Base-by-base conservation (phyloP, 768 basidiomycete species). In the Lyophyllum semitale region DNA sequence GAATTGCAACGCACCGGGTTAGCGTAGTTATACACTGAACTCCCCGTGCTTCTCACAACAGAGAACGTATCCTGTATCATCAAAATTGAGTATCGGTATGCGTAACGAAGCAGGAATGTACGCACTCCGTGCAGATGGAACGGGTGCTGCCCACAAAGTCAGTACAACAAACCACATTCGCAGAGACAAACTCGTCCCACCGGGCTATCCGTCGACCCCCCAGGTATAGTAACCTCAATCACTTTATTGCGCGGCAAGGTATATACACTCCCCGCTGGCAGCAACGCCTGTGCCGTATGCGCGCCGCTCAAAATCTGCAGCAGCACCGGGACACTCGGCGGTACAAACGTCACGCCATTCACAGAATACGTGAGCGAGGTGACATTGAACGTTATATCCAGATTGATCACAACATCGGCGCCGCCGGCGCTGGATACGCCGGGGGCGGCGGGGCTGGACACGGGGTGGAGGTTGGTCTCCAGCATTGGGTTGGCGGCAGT, bases 221-320 rank as follows among this genome's bases (percentile, higher is more conserved):
- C 74, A 11, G 74, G 74, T 32, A 83, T 73, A 13, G 67, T 66
- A 15, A 82, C 55, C 58, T 83, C 78, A 20, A 83, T 58, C 60
- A 76, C 66, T 47, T 71, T 70, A 58, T 83, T 78, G 8, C 65
- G 68, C 0, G 80, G 78, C 17, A 87, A 67, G 8, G 68, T 58
- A 58, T 79, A 81, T 7, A 85, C 71, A 18, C 71, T 69, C 5
- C 79, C 79, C 1, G 64, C 30, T 0, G 75, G 85, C 26, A 85
- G 67, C 17, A 87, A 69, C 1, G 80, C 72, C 18, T 71, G 62
- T 0, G 84, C 74, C 17, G 72, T 69, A 30, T 67, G 68, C 5
- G 78, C 77, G 0, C 85, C 85, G 47, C 79, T 84, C 32, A 87
- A 62, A 35, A 85, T 80, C 58, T 87, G 85, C 15, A 85, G 74